These are phyloP conservation scores for Myxozyma sirexii DNA, from an alignment of 805 yeast genomes.

Conservation along the genomic window DNA sequence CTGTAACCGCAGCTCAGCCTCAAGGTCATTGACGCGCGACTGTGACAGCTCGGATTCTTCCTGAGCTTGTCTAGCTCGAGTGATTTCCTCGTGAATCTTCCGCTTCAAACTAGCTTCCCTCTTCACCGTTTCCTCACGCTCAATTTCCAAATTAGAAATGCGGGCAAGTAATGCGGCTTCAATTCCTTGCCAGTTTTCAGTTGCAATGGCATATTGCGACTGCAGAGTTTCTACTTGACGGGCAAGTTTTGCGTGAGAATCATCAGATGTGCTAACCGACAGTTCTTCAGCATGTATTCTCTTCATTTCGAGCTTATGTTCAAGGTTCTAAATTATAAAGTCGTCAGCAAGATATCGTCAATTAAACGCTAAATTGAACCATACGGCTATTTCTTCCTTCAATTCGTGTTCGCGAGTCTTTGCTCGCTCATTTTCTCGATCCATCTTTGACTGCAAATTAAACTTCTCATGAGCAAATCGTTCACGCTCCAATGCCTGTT, in stretches of 20 bases:
- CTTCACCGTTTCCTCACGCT: slow-evolving; percentile 47
- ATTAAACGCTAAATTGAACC: slow-evolving; percentile 35
- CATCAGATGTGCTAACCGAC: slow-evolving; percentile 40
- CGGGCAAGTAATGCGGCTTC: slow-evolving; percentile 64
- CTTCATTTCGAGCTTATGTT: slow-evolving; percentile 67
- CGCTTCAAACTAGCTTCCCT: slow-evolving; percentile 37
- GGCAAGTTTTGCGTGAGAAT: slow-evolving; percentile 44
- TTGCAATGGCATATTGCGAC: slow-evolving; percentile 71
- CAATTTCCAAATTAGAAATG: slow-evolving; percentile 50
- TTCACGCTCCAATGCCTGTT: slow-evolving; percentile 43
- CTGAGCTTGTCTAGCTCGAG: slow-evolving; percentile 9
- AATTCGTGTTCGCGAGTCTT: slow-evolving; percentile 37
- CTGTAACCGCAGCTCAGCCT: slow-evolving; percentile 26
- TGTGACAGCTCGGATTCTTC: slow-evolving; percentile 11
- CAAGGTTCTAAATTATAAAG: slow-evolving; percentile 61
- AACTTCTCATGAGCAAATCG: slow-evolving; percentile 40
- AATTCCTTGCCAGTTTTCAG: slow-evolving; percentile 79
- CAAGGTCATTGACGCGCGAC: slow-evolving; percentile 23
- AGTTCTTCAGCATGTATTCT: slow-evolving; percentile 62
- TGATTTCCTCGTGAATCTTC: slow-evolving; percentile 17
- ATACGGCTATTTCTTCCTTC: slow-evolving; percentile 35
- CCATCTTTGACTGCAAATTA: slow-evolving; percentile 38
- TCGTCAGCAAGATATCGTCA: slow-evolving; percentile 38
- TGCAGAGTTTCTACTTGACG: slow-evolving; percentile 60
- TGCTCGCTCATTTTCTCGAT: slow-evolving; percentile 41